phyloP scores from a whole-genome alignment of 441 rosid species.

The Biscutella laevigata region DNA sequence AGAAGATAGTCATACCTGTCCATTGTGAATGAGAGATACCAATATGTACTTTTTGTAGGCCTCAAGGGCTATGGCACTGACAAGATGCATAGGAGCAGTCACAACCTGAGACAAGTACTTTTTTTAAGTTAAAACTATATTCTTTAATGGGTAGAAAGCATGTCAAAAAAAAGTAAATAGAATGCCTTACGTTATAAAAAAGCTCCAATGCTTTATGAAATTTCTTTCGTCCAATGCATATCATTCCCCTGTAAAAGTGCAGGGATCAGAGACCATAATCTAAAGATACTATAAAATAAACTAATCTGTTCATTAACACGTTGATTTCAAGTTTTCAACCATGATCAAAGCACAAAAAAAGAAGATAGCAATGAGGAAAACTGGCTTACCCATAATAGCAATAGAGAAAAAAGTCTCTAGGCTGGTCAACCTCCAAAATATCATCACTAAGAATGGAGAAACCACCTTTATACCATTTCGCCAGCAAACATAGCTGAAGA shows the following conservation, averaged over 20 bases:
- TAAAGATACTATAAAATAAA: too few relatives aligned
- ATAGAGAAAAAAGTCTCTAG: conserved; percentile 78
- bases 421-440: conserved; percentile 79
- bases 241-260: conserved; percentile 62
- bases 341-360: neutral
- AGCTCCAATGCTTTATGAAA: conserved; percentile 92
- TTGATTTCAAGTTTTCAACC: too few relatives aligned
- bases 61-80: conserved; percentile 81
- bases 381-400: conserved; percentile 82
- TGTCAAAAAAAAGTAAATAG: conserved; percentile 14
- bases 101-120: conserved; percentile 50
- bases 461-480: conserved; percentile 71
- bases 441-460: conserved; percentile 73
- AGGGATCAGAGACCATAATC: neutral
- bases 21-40: conserved; percentile 76
- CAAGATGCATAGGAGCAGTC: conserved; percentile 72
- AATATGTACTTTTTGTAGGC: conserved; percentile 83
- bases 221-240: conserved; percentile 73
- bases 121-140: conserved; percentile 2
- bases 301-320: neutral
- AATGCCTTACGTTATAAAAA: conserved; percentile 54
- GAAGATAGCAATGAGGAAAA: conserved; percentile 13
- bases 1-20: conserved; percentile 44
- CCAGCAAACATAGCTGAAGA: conserved; percentile 75
- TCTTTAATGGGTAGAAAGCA: neutral